Evolutionary conservation across 495 filamentous ascomycete genomes (phyloP).

Genomic region (Penicillium maclennaniae): DNA sequence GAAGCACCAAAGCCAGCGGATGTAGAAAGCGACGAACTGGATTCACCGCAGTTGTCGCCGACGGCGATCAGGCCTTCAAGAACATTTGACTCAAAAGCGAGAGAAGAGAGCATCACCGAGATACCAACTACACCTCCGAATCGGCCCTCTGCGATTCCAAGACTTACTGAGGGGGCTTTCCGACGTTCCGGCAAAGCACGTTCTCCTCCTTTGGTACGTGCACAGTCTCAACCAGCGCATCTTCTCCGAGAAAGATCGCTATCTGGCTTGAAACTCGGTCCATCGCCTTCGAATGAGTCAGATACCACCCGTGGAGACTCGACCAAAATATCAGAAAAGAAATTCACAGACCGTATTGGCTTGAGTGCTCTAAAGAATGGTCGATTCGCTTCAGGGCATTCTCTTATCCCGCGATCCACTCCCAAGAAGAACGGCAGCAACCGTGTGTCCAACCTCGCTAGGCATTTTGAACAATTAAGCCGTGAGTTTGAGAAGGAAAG

Average conservation of each 20-base stretch:
- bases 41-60: background rate
- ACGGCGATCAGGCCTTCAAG: background rate
- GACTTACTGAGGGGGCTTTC: constrained; percentile 44
- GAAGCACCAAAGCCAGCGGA: constrained; percentile 1
- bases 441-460: constrained; percentile 82
- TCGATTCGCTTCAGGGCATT: constrained; percentile 58
- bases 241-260: constrained; percentile 25
- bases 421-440: constrained; percentile 60
- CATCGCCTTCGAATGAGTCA: constrained; percentile 14
- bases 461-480: constrained; percentile 94
- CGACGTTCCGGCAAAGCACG: constrained; percentile 38
- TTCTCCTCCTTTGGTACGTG: constrained; percentile 64
- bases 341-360: constrained; percentile 62
- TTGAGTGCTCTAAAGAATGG: constrained; percentile 57
- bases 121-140: constrained; percentile 26
- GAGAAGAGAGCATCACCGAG: constrained; percentile 1
- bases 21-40: background rate
- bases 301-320: constrained; percentile 23
- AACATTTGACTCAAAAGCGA: background rate
- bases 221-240: constrained; percentile 65
- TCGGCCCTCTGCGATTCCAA: constrained; percentile 48
- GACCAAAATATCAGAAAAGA: constrained; percentile 60
- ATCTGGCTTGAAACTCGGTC: constrained; percentile 18
- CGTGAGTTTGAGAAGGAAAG: constrained; percentile 96
- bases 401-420: constrained; percentile 86